These are phyloP conservation scores for Cudoniella acicularis DNA, from an alignment of 495 filamentous ascomycete species.

Conservation along the genomic window DNA sequence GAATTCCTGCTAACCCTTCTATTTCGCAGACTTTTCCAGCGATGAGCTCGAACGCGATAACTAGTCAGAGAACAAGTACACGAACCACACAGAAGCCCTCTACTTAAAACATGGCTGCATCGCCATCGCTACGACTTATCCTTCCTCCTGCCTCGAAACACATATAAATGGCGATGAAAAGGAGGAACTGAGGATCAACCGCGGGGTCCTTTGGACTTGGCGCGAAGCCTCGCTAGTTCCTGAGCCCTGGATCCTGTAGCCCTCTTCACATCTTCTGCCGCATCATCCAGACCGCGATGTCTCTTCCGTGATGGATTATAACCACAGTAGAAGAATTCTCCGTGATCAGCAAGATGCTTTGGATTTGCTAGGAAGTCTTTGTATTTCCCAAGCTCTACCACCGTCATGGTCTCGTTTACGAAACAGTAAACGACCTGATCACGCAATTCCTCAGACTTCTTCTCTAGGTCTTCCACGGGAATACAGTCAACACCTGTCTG, in stretches of 20 bases:
- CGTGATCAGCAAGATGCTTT: conserved; percentile 21
- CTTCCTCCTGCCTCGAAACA: conserved; percentile 10
- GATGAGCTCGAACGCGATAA: neutral
- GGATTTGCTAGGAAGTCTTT: conserved; percentile 22
- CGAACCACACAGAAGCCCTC: too few relatives aligned
- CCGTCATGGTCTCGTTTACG: conserved; percentile 19
- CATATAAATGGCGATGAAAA: conserved; percentile 8
- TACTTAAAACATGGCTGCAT: conserved; percentile 3
- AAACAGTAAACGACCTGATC: conserved; percentile 25
- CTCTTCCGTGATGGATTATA: conserved; percentile 20
- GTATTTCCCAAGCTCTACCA: conserved; percentile 21
- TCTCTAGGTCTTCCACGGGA: conserved; percentile 19
- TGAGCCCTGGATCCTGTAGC: conserved; percentile 8
- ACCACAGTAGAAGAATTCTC: conserved; percentile 19
- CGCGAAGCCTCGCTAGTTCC: conserved; percentile 14
- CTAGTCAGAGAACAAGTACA: too few relatives aligned
- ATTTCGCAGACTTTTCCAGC: conserved; percentile 7
- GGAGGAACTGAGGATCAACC: neutral
- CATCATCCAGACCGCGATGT: conserved; percentile 17
- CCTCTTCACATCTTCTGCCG: conserved; percentile 11
- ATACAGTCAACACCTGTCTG: conserved; percentile 21
- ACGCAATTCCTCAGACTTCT: conserved; percentile 20
- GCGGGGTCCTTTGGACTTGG: conserved; percentile 4
- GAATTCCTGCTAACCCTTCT: neutral
- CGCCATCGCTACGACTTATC: conserved; percentile 11